Percentiles rank a stretch among this genome's conserved stretches.
Evolutionary conservation across 108 stramenopile genomes (phyloP).

Genomic region (Bacterosira constricta): DNA sequence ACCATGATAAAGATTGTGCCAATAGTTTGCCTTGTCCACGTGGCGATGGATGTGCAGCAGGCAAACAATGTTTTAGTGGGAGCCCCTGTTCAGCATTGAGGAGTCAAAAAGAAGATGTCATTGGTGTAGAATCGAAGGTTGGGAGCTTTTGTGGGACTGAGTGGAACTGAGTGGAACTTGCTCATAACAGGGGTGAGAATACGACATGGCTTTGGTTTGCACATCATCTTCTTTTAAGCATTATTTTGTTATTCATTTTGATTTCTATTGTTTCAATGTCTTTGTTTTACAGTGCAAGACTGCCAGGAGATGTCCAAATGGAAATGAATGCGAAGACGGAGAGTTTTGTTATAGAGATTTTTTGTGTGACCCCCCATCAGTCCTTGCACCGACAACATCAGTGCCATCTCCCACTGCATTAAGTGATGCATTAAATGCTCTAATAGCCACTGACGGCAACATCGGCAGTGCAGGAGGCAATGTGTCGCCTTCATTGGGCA

Average conservation of each 20-base stretch:
- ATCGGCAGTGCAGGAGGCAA: too few relatives aligned
- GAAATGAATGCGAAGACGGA: conserved; percentile 14
- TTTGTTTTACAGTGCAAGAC: neutral
- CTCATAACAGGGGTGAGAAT: too few relatives aligned
- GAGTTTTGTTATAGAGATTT: conserved; percentile 38
- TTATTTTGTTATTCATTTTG: too few relatives aligned
- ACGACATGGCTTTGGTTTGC: too few relatives aligned
- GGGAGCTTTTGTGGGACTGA: conserved; percentile 15
- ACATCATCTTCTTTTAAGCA: too few relatives aligned
- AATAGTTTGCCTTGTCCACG: conserved; percentile 24
- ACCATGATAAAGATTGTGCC: conserved; percentile 18
- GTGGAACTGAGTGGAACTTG: too few relatives aligned
- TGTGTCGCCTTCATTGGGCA: too few relatives aligned
- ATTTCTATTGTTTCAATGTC: too few relatives aligned
- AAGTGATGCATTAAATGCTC: too few relatives aligned
- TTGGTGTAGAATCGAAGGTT: conserved; percentile 1
- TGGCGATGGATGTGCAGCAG: conserved; percentile 26
- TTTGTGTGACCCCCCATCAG: conserved; percentile 18
- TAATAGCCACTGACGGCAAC: too few relatives aligned
- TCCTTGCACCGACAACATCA: neutral
- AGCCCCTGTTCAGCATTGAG: conserved; percentile 17
- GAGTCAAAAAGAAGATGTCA: neutral
- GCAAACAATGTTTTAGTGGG: conserved; percentile 21
- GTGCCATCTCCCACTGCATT: too few relatives aligned
- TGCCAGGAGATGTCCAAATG: conserved; percentile 2